Evolutionary conservation across 2,329 filamentous ascomycete species (phyloP).

Genomic region (Scedosporium boydii): DNA sequence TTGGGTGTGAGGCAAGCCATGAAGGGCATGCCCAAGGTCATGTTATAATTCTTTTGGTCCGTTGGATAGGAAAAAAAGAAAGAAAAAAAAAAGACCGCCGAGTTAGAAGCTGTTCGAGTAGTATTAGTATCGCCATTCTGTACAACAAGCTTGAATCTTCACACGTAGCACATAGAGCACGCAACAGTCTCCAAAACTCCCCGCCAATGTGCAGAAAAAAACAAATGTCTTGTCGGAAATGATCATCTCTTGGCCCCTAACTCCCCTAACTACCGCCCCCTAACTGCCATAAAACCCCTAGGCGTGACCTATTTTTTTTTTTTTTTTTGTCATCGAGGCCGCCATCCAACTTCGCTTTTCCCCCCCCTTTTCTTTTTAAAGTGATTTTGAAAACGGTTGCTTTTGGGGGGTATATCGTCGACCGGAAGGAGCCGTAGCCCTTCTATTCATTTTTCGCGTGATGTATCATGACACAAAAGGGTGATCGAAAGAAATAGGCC

Average conservation of each 20-base stretch:
- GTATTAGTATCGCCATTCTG: background rate
- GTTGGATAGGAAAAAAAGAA: background rate
- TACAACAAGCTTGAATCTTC: background rate
- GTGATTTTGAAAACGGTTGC: background rate
- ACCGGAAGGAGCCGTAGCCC: background rate
- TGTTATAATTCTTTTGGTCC: constrained; percentile 44
- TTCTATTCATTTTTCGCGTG: constrained; percentile 1
- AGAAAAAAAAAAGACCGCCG: background rate
- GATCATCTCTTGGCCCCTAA: constrained; percentile 8
- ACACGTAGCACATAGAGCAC: background rate
- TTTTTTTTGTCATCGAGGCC: background rate
- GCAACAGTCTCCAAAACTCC: background rate
- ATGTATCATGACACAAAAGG: constrained; percentile 4
- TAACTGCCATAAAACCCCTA: constrained; percentile 7
- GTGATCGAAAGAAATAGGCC: constrained; percentile 1
- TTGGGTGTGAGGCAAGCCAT: constrained; percentile 76
- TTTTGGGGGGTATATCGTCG: constrained; percentile 4
- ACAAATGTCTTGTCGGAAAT: constrained; percentile 2
- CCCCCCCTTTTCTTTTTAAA: background rate
- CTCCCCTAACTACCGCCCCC: background rate
- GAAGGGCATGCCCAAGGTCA: constrained; percentile 75
- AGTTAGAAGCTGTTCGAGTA: background rate
- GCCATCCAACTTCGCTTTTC: constrained; percentile 6
- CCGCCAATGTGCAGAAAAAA: background rate
- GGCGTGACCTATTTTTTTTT: constrained; percentile 1